These are phyloP conservation scores for Ambrosiella cleistominuta DNA, from an alignment of 2,329 filamentous ascomycete genomes.

Conservation along the genomic window DNA sequence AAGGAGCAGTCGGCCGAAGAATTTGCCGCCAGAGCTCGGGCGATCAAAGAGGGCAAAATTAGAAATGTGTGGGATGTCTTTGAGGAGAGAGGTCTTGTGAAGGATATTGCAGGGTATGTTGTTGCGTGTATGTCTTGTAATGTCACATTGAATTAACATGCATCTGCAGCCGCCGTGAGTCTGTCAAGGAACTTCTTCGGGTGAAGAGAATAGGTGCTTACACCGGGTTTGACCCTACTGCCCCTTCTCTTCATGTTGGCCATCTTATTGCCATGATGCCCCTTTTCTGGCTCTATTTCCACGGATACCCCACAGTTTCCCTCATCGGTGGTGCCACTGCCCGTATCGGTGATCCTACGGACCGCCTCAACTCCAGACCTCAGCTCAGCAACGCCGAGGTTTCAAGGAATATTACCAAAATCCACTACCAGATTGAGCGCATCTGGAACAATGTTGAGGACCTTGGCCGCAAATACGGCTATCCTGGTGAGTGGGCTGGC, in stretches of 20 bases:
- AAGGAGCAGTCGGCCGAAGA: conserved; percentile 23
- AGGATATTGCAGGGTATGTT: conserved; percentile 55
- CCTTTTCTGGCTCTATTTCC: conserved; percentile 66
- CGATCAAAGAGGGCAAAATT: conserved; percentile 32
- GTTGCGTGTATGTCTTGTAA: neutral
- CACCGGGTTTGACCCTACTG: conserved; percentile 69
- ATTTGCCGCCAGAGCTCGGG: conserved; percentile 31
- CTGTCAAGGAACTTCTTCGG: conserved; percentile 46
- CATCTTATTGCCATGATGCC: conserved; percentile 71
- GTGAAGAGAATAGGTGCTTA: conserved; percentile 54
- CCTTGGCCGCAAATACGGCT: conserved; percentile 48
- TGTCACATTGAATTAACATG: neutral
- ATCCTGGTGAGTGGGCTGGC: conserved; percentile 45
- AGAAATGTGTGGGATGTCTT: conserved; percentile 44
- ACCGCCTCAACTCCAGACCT: conserved; percentile 44
- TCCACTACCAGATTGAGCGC: conserved; percentile 51
- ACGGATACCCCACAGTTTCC: conserved; percentile 51
- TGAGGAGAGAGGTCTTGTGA: conserved; percentile 55
- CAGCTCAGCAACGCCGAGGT: conserved; percentile 33
- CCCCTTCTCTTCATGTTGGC: conserved; percentile 60
- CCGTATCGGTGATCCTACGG: conserved; percentile 63
- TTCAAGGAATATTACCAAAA: conserved; percentile 46
- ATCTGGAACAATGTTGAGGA: conserved; percentile 58
- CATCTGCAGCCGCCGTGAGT: conserved; percentile 24
- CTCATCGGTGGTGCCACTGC: conserved; percentile 60